Evolutionary conservation across 495 filamentous ascomycete species (phyloP).

Genomic region (Bathelium albidoporum): DNA sequence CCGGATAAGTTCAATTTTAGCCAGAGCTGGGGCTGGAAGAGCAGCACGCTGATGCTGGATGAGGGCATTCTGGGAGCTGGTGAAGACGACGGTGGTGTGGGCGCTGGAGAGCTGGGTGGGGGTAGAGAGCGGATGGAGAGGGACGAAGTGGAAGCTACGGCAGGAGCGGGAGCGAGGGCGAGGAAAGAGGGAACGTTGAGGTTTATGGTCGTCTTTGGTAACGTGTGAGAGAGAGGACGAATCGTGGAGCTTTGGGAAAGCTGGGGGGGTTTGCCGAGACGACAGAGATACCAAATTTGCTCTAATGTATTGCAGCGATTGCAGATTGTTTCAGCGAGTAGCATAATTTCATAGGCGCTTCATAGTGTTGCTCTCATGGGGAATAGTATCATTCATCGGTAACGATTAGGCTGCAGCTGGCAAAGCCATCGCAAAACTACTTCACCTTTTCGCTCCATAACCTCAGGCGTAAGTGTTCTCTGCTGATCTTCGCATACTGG

Average conservation of each 20-base stretch:
- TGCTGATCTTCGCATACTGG: neutral
- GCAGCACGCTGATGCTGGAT: slow-evolving; percentile 46
- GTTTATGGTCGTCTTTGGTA: slow-evolving; percentile 49
- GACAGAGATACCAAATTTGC: neutral
- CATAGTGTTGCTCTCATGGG: neutral
- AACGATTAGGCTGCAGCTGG: neutral
- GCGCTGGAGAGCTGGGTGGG: neutral
- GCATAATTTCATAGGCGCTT: neutral
- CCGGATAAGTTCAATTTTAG: slow-evolving; percentile 54
- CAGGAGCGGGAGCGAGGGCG: slow-evolving; percentile 7
- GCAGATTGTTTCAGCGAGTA: neutral
- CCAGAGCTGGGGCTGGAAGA: slow-evolving; percentile 57
- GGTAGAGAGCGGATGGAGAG: slow-evolving; percentile 1
- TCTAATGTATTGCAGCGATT: neutral
- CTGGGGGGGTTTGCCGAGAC: neutral
- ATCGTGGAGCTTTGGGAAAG: neutral
- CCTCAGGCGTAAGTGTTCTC: too few relatives aligned
- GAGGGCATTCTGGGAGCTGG: slow-evolving; percentile 34
- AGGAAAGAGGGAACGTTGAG: slow-evolving; percentile 39
- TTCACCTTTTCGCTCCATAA: too few relatives aligned
- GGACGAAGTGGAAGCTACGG: neutral
- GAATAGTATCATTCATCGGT: neutral
- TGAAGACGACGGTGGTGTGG: slow-evolving; percentile 9
- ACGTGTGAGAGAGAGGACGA: slow-evolving; percentile 21
- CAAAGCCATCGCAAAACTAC: neutral